Base-by-base conservation (phyloP, 306 rosid genomes). In the Adenanthera pavonina region DNA sequence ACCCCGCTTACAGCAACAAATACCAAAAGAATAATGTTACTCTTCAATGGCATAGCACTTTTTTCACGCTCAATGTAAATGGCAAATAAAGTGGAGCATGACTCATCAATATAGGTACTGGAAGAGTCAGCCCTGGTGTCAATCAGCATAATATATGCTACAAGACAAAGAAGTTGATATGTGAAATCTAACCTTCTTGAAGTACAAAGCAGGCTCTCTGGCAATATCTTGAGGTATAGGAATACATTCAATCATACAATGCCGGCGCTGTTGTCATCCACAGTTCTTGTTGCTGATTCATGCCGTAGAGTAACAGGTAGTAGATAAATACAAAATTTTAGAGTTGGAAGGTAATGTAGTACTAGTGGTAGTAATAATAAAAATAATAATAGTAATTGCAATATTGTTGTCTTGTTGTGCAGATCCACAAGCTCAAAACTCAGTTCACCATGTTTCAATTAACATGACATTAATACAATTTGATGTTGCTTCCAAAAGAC, bases 201-300 rank as follows among this genome's bases (percentile, higher is more conserved):
- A 47, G 51, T 92, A 94, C 38, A 90, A 85, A 82, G 97, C 97
- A 88, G 97, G 97, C 65, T 91, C 92, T 82, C 88, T 89, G 46
- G 94, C 95, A 33, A 89, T 81, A 65, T 90, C 89, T 76, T 83
- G 84, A 69, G 97, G 97, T 81, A 94, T 54, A 72, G 98, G 98
- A 79, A 91, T 86, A 80, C 98, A 92, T 79, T 92, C 97, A 13
- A 94, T 82, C 89, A 89, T 80, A 82, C 97, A 94, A 75, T 90
- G 98, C 5, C 91, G 84, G 5, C 92, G 89, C 72, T 94, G 95
- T 76, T 94, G 14, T 91, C 92, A 33, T 94, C 98, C 64, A 91
- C 92, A 8, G 84, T 83, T 84, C 97, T 92, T 5, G 95, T 88
- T 78, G 97, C 87, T 57, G 90, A 84, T 86, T 90, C 98, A 82